A percentile compares a stretch with the other conserved stretches of the same genome.
Conservation (phyloP, 1,284 basidiomycete genomes). For the Xerocomus minutiporus region DNA sequence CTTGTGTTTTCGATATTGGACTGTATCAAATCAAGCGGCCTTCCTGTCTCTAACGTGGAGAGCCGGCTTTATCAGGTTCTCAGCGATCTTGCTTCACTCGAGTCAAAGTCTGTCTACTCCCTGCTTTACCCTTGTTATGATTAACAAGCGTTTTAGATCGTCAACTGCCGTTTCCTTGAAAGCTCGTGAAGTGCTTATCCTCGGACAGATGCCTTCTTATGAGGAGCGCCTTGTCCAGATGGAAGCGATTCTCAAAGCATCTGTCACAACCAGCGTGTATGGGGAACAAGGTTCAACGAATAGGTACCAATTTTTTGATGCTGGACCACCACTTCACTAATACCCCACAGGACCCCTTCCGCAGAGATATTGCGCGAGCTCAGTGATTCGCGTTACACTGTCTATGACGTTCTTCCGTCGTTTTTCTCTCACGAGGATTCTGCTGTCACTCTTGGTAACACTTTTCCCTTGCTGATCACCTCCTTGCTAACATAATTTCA, state of each 20-base stretch:
- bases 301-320: constrained; percentile 40
- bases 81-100: constrained; percentile 78
- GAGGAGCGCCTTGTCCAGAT: constrained; percentile 93
- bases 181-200: constrained; percentile 95
- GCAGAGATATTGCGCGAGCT: constrained; percentile 88
- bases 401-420: constrained; percentile 93
- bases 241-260: constrained; percentile 88
- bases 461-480: not conserved
- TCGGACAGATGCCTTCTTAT: constrained; percentile 94
- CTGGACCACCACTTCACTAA: not conserved
- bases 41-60: constrained; percentile 72
- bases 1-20: constrained; percentile 85
- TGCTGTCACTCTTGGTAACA: constrained; percentile 76
- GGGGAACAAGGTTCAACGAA: constrained; percentile 74
- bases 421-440: constrained; percentile 91
- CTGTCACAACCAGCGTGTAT: constrained; percentile 84
- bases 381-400: constrained; percentile 93
- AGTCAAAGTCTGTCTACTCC: constrained; percentile 66
- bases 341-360: constrained; percentile 61
- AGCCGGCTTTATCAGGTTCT: constrained; percentile 68
- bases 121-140: not conserved
- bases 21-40: constrained; percentile 74
- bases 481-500: constrained; percentile 6
- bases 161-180: constrained; percentile 89
- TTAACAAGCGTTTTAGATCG: constrained; percentile 47